Evolutionary conservation across 352 stramenopile genomes (phyloP).

Genomic region (Phytophthora boehmeriae): DNA sequence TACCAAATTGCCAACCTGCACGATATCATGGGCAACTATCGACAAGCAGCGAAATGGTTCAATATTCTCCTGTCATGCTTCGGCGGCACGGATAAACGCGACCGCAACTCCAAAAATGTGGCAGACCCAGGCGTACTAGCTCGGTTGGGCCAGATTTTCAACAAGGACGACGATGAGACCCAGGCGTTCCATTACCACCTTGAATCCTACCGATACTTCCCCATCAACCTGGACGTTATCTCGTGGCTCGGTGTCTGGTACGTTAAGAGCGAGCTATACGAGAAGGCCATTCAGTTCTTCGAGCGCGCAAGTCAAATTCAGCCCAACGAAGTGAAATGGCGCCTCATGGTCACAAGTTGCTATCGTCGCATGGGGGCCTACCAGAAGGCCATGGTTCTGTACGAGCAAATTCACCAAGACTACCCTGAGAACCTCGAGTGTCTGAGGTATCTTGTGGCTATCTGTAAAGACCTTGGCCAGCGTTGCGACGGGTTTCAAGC

Average conservation of each 20-base stretch:
- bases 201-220: slow-evolving; percentile 95
- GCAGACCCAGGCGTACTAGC: slow-evolving; percentile 81
- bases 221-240: slow-evolving; percentile 96
- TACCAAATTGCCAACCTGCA: slow-evolving; percentile 97
- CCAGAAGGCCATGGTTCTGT: slow-evolving; percentile 92
- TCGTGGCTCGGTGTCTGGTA: slow-evolving; percentile 97
- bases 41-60: slow-evolving; percentile 92
- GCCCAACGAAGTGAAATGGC: slow-evolving; percentile 96
- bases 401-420: slow-evolving; percentile 94
- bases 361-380: slow-evolving; percentile 95
- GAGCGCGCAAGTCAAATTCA: slow-evolving; percentile 94
- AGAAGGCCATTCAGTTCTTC: slow-evolving; percentile 97
- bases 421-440: slow-evolving; percentile 96
- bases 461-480: slow-evolving; percentile 94
- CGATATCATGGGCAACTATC: slow-evolving; percentile 91
- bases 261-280: slow-evolving; percentile 96
- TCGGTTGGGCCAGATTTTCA: slow-evolving; percentile 94
- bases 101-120: slow-evolving; percentile 69
- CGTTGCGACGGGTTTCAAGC: slow-evolving; percentile 93
- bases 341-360: slow-evolving; percentile 96
- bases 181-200: slow-evolving; percentile 97
- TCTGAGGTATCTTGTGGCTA: slow-evolving; percentile 90
- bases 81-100: slow-evolving; percentile 72
- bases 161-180: slow-evolving; percentile 93
- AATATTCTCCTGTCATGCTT: slow-evolving; percentile 95